These are phyloP conservation scores for Amniculicola lignicola DNA, from an alignment of 495 filamentous ascomycete genomes.

Conservation along the genomic window DNA sequence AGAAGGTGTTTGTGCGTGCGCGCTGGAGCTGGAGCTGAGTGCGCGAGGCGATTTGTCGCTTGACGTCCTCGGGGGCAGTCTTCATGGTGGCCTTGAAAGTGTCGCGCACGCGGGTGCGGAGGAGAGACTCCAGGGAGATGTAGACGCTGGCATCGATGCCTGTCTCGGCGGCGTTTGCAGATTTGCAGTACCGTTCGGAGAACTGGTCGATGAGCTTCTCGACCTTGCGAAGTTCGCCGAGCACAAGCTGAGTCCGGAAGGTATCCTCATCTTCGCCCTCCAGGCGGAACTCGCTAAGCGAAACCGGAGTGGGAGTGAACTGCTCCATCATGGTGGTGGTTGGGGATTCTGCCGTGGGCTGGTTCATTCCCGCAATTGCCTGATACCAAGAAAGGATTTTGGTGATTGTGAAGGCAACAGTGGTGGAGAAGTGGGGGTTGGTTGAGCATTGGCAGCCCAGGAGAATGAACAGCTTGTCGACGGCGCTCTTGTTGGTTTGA, in stretches of 20 bases:
- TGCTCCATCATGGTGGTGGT: constrained; percentile 20
- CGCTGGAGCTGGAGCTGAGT: background rate
- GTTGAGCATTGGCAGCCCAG: constrained; percentile 29
- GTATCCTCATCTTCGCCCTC: constrained; percentile 28
- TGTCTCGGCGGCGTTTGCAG: constrained; percentile 9
- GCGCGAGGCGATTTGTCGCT: constrained; percentile 23
- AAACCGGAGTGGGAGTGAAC: constrained; percentile 21
- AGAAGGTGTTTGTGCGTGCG: background rate
- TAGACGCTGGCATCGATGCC: constrained; percentile 27
- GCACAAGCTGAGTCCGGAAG: constrained; percentile 23
- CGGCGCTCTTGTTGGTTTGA: constrained; percentile 28
- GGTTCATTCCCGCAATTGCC: constrained; percentile 24
- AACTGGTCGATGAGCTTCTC: constrained; percentile 35
- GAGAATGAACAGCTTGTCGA: constrained; percentile 30
- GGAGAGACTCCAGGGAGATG: constrained; percentile 20
- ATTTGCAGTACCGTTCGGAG: constrained; percentile 29
- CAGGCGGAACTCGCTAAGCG: constrained; percentile 15
- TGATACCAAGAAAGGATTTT: constrained; percentile 34
- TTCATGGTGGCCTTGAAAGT: constrained; percentile 30
- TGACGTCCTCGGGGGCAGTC: constrained; percentile 30
- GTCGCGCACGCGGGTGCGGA: constrained; percentile 30
- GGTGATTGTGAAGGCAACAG: constrained; percentile 31
- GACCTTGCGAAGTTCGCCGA: constrained; percentile 27
- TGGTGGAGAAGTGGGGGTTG: constrained; percentile 33
- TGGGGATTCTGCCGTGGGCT: background rate